A percentile compares a stretch with the other conserved stretches of the same genome.
phyloP scores from a whole-genome alignment of 306 rosid genomes.

The Dryas drummondii region DNA sequence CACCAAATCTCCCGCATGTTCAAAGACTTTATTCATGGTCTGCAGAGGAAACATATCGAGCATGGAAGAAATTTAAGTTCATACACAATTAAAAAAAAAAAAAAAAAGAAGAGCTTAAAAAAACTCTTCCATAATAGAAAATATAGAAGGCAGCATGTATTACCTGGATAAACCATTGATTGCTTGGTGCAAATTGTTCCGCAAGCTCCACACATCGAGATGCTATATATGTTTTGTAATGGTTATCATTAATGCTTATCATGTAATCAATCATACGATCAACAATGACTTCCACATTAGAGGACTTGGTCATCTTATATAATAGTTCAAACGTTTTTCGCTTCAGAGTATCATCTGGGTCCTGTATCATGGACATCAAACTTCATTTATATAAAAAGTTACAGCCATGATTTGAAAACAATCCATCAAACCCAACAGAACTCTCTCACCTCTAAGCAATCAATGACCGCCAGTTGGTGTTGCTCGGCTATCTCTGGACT shows the following conservation, averaged over 20 bases:
- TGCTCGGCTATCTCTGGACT: conserved; percentile 91
- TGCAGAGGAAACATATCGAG: conserved; percentile 34
- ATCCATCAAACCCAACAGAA: neutral
- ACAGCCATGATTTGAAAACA: conserved; percentile 2
- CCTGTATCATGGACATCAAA: conserved; percentile 53
- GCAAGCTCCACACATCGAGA: conserved; percentile 97
- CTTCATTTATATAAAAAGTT: conserved; percentile 15
- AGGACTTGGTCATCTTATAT: conserved; percentile 92
- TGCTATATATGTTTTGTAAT: conserved; percentile 90
- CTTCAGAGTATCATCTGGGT: conserved; percentile 95
- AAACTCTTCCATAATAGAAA: neutral
- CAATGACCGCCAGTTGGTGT: conserved; percentile 96
- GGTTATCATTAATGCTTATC: conserved; percentile 85
- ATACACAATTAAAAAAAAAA: neutral
- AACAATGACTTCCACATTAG: conserved; percentile 98
- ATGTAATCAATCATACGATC: conserved; percentile 93
- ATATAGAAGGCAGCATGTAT: conserved; percentile 12
- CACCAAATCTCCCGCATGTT: conserved; percentile 99
- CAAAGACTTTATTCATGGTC: conserved; percentile 99
- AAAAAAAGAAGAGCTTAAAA: neutral
- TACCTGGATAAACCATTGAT: conserved; percentile 98
- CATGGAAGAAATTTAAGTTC: conserved; percentile 8
- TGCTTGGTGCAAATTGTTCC: conserved; percentile 95
- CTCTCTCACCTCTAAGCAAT: conserved; percentile 84
- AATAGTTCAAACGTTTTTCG: conserved; percentile 89